A percentile compares a stretch with the other conserved stretches of the same genome.
Evolutionary conservation across 2,329 filamentous ascomycete species (phyloP).

Genomic region (Trichophyton benhamiae): DNA sequence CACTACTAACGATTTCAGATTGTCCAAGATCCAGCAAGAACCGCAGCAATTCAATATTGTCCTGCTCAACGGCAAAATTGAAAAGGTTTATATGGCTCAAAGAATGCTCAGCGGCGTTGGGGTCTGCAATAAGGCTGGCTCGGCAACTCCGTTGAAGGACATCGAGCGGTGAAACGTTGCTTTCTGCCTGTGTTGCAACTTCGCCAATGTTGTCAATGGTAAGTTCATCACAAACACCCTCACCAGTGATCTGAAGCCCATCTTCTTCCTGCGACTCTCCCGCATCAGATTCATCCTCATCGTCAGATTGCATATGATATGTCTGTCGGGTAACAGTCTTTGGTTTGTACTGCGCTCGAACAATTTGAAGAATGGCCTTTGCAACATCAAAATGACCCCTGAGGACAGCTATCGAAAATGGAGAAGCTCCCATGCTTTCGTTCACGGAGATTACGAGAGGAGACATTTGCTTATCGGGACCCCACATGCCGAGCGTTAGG

Average conservation of each 20-base stretch:
- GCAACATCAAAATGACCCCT: conserved; percentile 54
- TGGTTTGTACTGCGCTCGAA: conserved; percentile 54
- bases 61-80: conserved; percentile 38
- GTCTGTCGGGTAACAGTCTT: conserved; percentile 13
- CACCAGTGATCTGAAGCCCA: background rate
- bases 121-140: conserved; percentile 18
- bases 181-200: conserved; percentile 56
- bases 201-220: conserved; percentile 67
- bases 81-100: background rate
- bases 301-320: conserved; percentile 23
- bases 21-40: conserved; percentile 45
- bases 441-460: conserved; percentile 53
- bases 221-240: background rate
- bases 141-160: conserved; percentile 37
- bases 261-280: background rate
- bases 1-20: conserved; percentile 7
- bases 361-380: conserved; percentile 56
- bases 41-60: conserved; percentile 44
- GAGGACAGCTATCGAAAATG: conserved; percentile 57
- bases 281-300: background rate
- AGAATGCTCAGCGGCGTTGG: background rate
- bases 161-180: conserved; percentile 42
- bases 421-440: conserved; percentile 42
- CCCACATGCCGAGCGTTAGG: conserved; percentile 26
- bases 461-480: conserved; percentile 36